Conservation (phyloP, 108 stramenopile genomes). For the Fistulifera pelliculosa region DNA sequence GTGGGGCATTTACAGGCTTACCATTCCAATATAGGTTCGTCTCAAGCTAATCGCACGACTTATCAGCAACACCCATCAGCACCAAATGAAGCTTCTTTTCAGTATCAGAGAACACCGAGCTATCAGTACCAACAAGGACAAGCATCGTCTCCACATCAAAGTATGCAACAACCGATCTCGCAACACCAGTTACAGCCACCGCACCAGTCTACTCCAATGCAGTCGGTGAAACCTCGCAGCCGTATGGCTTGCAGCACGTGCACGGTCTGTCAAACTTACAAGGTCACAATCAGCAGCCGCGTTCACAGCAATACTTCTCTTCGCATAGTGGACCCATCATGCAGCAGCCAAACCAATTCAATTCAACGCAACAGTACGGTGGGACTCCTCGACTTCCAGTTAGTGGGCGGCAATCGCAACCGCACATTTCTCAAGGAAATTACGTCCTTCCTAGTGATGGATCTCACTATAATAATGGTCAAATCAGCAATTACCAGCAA, state of each 20-base stretch:
- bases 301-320: not conserved
- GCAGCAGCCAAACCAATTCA: not conserved
- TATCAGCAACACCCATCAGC: too few relatives aligned
- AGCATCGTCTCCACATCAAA: not conserved
- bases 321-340: too few relatives aligned
- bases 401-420: too few relatives aligned
- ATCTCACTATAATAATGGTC: too few relatives aligned
- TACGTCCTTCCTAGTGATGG: too few relatives aligned
- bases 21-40: not conserved
- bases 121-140: not conserved
- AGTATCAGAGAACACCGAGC: not conserved
- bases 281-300: conserved; percentile 6
- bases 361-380: conserved; percentile 1
- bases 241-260: not conserved
- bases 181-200: not conserved
- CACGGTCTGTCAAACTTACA: not conserved
- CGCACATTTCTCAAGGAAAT: too few relatives aligned
- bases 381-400: too few relatives aligned
- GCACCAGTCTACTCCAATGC: not conserved
- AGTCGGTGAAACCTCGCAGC: not conserved
- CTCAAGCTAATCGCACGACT: too few relatives aligned
- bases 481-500: not conserved
- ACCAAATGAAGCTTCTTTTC: not conserved
- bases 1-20: not conserved
- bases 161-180: not conserved